phyloP scores from a whole-genome alignment of 2,329 filamentous ascomycete genomes.

The Epichloe scottii region DNA sequence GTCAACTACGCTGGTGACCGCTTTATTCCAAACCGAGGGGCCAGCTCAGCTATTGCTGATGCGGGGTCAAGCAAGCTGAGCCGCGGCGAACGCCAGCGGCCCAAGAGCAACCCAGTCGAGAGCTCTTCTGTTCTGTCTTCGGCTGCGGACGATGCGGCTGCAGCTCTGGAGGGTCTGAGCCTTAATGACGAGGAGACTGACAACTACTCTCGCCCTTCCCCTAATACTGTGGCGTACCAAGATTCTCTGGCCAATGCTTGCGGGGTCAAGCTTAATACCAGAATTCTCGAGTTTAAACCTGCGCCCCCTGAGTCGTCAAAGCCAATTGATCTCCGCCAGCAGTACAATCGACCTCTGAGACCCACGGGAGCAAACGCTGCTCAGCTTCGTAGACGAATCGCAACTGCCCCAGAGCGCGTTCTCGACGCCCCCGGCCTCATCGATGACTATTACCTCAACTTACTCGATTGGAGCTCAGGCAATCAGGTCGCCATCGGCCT shows the following conservation, averaged over 20 bases:
- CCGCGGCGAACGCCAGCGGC: constrained; percentile 51
- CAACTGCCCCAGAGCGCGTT: constrained; percentile 89
- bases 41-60: constrained; percentile 79
- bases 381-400: constrained; percentile 82
- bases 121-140: constrained; percentile 65
- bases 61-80: constrained; percentile 76
- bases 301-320: constrained; percentile 96
- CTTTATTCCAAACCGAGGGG: constrained; percentile 88
- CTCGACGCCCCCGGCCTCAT: constrained; percentile 91
- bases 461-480: constrained; percentile 93
- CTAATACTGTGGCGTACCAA: constrained; percentile 82
- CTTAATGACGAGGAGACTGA: constrained; percentile 58
- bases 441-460: constrained; percentile 98
- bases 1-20: constrained; percentile 73
- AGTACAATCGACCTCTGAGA: constrained; percentile 96
- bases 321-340: constrained; percentile 90
- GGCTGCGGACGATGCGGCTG: constrained; percentile 67
- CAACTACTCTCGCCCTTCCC: constrained; percentile 65
- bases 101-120: constrained; percentile 59
- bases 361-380: constrained; percentile 59
- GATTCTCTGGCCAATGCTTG: constrained; percentile 83
- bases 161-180: constrained; percentile 67
- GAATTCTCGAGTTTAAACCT: constrained; percentile 97
- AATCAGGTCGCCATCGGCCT: constrained; percentile 98
- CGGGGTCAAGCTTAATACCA: constrained; percentile 83